Evolutionary conservation across 352 stramenopile genomes (phyloP).

Genomic region (Pythium aristosporum): DNA sequence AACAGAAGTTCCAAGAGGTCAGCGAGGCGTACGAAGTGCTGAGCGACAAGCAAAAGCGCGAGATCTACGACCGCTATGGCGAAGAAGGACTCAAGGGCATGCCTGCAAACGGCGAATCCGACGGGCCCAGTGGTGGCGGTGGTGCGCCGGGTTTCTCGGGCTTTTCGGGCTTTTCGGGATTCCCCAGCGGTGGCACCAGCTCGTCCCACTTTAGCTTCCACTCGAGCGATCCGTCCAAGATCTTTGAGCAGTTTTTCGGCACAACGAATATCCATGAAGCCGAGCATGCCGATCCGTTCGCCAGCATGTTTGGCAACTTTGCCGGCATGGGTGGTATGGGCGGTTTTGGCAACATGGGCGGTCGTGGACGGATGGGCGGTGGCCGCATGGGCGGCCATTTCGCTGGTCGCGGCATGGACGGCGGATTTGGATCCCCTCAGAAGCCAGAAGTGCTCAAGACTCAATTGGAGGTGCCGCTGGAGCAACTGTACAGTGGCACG

Average conservation of each 20-base stretch:
- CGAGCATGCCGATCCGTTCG: conserved; percentile 67
- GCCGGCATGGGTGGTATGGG: conserved; percentile 50
- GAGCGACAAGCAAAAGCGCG: conserved; percentile 91
- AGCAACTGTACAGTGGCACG: conserved; percentile 81
- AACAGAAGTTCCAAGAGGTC: conserved; percentile 93
- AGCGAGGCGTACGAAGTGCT: conserved; percentile 93
- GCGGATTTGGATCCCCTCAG: conserved; percentile 42
- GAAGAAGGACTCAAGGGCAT: conserved; percentile 88
- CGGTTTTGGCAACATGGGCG: conserved; percentile 36
- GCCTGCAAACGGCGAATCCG: conserved; percentile 22
- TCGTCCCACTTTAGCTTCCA: conserved; percentile 63
- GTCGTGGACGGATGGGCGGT: conserved; percentile 31
- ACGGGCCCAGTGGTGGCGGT: conserved; percentile 28
- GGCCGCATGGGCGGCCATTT: not conserved
- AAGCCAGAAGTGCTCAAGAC: conserved; percentile 62
- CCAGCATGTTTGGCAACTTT: conserved; percentile 68
- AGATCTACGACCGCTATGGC: conserved; percentile 93
- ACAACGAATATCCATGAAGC: conserved; percentile 80
- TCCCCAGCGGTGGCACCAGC: conserved; percentile 23
- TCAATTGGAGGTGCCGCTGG: conserved; percentile 92
- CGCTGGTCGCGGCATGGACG: conserved; percentile 28
- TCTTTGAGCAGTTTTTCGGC: conserved; percentile 91
- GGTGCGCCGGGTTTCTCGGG: conserved; percentile 61
- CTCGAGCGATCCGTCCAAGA: conserved; percentile 80
- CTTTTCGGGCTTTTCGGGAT: conserved; percentile 47